Evolutionary conservation across 2,329 filamentous ascomycete species (phyloP).

Genomic region (Epichloe amarillans): DNA sequence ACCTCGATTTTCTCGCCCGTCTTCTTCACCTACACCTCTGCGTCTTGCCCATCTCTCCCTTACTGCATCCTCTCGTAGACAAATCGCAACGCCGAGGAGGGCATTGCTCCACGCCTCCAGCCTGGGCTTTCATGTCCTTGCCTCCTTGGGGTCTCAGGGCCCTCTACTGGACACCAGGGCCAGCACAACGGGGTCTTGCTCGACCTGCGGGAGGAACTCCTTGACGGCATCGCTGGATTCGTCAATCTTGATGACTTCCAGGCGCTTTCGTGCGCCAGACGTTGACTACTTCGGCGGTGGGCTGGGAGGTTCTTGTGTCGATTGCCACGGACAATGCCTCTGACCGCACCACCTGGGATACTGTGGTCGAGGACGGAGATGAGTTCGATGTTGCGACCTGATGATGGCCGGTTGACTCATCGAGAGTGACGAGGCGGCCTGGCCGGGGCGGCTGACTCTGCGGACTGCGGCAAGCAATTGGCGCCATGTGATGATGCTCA

Average conservation of each 20-base stretch:
- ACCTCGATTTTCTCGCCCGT: background rate
- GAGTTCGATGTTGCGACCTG: too few species aligned
- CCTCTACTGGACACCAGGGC: background rate
- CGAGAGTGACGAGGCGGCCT: too few species aligned
- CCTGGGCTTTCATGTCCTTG: conserved; percentile 7
- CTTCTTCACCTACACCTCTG: background rate
- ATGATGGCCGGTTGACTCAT: too few species aligned
- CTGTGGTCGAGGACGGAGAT: too few species aligned
- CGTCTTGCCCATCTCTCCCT: background rate
- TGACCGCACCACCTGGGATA: background rate
- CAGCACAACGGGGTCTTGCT: conserved; percentile 8
- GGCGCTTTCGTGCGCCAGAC: conserved; percentile 9
- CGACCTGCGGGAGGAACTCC: conserved; percentile 5
- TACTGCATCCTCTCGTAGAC: conserved; percentile 5
- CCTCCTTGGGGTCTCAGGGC: conserved; percentile 6
- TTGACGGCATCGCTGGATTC: conserved; percentile 7
- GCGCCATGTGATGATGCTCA: too few species aligned
- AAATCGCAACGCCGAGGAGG: conserved; percentile 11
- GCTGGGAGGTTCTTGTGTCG: background rate
- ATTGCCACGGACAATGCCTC: background rate
- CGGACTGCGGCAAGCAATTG: too few species aligned
- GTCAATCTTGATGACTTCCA: conserved; percentile 10
- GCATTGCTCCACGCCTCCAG: conserved; percentile 6
- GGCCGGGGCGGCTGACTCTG: too few species aligned
- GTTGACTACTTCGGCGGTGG: conserved; percentile 2